A percentile compares a stretch with the other conserved stretches of the same genome.
phyloP scores from a whole-genome alignment of 1,139 yeast genomes.

The Taphrina populina region DNA sequence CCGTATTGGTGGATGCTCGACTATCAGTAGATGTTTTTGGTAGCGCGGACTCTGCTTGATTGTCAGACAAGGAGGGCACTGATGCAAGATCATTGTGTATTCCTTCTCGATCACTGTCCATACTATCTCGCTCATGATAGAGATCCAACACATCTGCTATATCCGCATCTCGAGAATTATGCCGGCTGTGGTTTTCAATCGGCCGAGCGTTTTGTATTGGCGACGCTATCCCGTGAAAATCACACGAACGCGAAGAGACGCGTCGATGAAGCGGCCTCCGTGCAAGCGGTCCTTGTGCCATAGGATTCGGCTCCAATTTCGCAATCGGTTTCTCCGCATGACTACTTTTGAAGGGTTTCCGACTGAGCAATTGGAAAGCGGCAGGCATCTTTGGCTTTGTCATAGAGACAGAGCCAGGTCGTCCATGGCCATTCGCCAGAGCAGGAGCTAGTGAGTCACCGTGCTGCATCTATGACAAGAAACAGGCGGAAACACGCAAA shows the following conservation, averaged over 20 bases:
- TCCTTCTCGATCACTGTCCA: neutral
- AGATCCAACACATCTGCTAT: slow-evolving; percentile 18
- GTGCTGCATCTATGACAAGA: no score
- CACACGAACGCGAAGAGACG: slow-evolving; percentile 12
- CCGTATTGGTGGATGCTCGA: no score
- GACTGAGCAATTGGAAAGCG: slow-evolving; percentile 4
- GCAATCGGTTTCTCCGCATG: neutral
- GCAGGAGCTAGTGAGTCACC: no score
- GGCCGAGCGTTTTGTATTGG: no score
- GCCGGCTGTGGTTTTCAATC: no score
- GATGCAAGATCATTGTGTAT: no score
- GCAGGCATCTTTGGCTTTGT: slow-evolving; percentile 28
- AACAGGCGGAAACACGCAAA: no score
- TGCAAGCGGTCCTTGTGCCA: neutral
- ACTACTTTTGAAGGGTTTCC: neutral
- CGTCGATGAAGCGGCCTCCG: slow-evolving; percentile 13
- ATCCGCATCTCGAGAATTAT: slow-evolving; percentile 9
- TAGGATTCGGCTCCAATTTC: slow-evolving; percentile 1
- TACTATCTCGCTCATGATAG: slow-evolving; percentile 17
- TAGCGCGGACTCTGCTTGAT: no score
- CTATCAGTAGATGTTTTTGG: no score
- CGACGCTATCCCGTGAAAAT: slow-evolving; percentile 20
- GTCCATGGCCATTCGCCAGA: no score
- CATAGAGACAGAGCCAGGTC: no score
- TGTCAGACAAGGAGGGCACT: no score